A percentile compares a stretch with the other conserved stretches of the same genome.
These are phyloP conservation scores for Amanita molliuscula DNA, from an alignment of 768 basidiomycete species.

Conservation along the genomic window DNA sequence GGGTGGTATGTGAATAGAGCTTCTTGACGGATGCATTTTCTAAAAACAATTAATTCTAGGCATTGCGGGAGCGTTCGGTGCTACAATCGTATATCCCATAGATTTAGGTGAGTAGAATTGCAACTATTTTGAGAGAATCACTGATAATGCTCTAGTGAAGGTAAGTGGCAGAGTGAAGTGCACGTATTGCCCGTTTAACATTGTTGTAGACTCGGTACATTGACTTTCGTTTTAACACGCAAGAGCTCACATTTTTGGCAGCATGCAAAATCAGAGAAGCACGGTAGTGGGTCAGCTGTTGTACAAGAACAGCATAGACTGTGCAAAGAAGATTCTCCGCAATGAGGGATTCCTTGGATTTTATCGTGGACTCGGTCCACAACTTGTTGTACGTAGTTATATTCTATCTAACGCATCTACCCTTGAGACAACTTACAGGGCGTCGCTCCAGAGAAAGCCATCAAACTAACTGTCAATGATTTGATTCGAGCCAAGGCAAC, in stretches of 20 bases:
- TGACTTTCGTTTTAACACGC: background rate
- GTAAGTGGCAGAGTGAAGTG: slow-evolving; percentile 27
- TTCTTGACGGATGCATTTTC: background rate
- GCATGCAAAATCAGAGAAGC: slow-evolving; percentile 97
- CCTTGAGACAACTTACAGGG: slow-evolving; percentile 38
- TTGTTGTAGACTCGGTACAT: slow-evolving; percentile 46
- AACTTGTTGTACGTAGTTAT: slow-evolving; percentile 61
- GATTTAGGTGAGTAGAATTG: slow-evolving; percentile 60
- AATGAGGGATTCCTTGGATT: slow-evolving; percentile 95
- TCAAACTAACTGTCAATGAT: slow-evolving; percentile 96
- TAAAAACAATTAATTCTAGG: slow-evolving; percentile 32
- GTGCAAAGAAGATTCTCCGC: slow-evolving; percentile 84
- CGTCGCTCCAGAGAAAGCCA: slow-evolving; percentile 94
- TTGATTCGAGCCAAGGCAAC: slow-evolving; percentile 72
- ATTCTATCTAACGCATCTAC: background rate
- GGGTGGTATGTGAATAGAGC: slow-evolving; percentile 44
- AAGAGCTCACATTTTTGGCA: slow-evolving; percentile 16
- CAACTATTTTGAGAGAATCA: background rate
- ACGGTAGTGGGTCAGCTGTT: slow-evolving; percentile 94
- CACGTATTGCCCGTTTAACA: slow-evolving; percentile 3
- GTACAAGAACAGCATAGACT: slow-evolving; percentile 95
- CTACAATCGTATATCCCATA: slow-evolving; percentile 97
- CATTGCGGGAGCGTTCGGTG: slow-evolving; percentile 88
- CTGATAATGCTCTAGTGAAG: slow-evolving; percentile 46
- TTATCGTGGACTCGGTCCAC: slow-evolving; percentile 92